Conservation (phyloP, 2,329 filamentous ascomycete genomes). For the Ophiostoma australiae region DNA sequence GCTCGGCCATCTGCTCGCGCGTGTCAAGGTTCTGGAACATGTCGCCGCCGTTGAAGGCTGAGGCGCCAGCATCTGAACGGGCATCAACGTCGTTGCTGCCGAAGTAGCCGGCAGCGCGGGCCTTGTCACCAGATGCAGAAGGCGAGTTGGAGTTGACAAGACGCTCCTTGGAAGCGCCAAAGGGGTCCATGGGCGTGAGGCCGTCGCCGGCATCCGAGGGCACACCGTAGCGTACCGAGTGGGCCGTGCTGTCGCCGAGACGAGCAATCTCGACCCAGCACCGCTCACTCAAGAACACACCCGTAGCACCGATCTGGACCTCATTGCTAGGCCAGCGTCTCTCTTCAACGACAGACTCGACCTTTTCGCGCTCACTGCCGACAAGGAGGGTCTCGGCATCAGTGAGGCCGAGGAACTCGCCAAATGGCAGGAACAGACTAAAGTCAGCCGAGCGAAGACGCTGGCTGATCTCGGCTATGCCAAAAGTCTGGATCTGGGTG, state of each 20-base stretch:
- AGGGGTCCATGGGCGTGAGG: slow-evolving; percentile 55
- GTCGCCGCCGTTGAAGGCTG: slow-evolving; percentile 85
- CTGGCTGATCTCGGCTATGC: slow-evolving; percentile 95
- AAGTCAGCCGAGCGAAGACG: slow-evolving; percentile 89
- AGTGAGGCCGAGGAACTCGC: slow-evolving; percentile 85
- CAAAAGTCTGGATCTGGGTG: slow-evolving; percentile 88
- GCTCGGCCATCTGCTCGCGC: slow-evolving; percentile 88
- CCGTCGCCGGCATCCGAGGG: slow-evolving; percentile 60
- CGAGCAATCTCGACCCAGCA: slow-evolving; percentile 91
- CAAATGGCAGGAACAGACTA: slow-evolving; percentile 90
- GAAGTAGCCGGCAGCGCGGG: slow-evolving; percentile 71
- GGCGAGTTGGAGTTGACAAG: slow-evolving; percentile 50
- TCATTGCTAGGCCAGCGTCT: slow-evolving; percentile 91
- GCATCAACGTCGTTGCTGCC: slow-evolving; percentile 70
- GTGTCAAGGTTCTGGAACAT: slow-evolving; percentile 99
- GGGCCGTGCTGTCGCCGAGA: slow-evolving; percentile 58
- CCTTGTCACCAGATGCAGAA: slow-evolving; percentile 58
- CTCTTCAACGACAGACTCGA: slow-evolving; percentile 84
- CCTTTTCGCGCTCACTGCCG: slow-evolving; percentile 87
- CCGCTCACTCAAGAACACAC: slow-evolving; percentile 89
- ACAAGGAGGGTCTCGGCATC: slow-evolving; percentile 81
- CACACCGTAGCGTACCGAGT: slow-evolving; percentile 44
- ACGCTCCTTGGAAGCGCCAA: slow-evolving; percentile 59
- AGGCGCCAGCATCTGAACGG: slow-evolving; percentile 85
- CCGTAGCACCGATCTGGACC: slow-evolving; percentile 82